Evolutionary conservation across 2,329 filamentous ascomycete genomes (phyloP), one percentile per base, ranked within the genome.

Genomic region (Sclerotiophoma versabilis): DNA sequence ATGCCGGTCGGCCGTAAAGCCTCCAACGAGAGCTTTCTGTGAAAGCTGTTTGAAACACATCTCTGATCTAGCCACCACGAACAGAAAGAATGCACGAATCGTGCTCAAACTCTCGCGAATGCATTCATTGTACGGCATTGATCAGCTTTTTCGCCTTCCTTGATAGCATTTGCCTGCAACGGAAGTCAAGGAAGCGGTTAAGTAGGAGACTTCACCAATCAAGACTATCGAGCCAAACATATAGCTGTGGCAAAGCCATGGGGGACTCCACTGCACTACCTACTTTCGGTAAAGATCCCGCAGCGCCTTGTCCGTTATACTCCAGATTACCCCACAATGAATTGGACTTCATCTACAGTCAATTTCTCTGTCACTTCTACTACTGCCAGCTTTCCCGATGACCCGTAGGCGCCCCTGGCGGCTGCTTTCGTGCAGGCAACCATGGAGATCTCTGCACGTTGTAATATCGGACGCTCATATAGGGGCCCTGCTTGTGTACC

Each of bases 281-380:
- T 67, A 51, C 55, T 67, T 69, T 56, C 60, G 66, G 64, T 58
- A 65, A 58, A 57, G 60, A 57, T 57, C 51, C 60, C 60, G 66
- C 65, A 72, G 54, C 64, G 64, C 68, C 66, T 63, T 66, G 58
- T 65, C 65, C 66, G 60, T 60, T 64, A 51, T 69, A 69, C 71
- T 66, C 72, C 68, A 65, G 64, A 62, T 58, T 63, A 66, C 65
- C 64, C 71, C 70, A 70, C 66, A 58, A 58, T 61, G 53, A 56
- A 62, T 59, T 59, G 53, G 33, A 54, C 61, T 66, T 74, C 72
- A 73, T 75, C 61, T 75, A 72, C 54, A 37, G 34, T 68, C 72
- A 70, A 75, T 72, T 68, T 66, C 56, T 53, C 30, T 60, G 57
- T 59, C 39, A 54, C 62, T 57, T 42, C 56, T 57, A 63, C 50